These are phyloP conservation scores for Solidago caesia DNA, from an alignment of 129 eudicot species.

Conservation along the genomic window DNA sequence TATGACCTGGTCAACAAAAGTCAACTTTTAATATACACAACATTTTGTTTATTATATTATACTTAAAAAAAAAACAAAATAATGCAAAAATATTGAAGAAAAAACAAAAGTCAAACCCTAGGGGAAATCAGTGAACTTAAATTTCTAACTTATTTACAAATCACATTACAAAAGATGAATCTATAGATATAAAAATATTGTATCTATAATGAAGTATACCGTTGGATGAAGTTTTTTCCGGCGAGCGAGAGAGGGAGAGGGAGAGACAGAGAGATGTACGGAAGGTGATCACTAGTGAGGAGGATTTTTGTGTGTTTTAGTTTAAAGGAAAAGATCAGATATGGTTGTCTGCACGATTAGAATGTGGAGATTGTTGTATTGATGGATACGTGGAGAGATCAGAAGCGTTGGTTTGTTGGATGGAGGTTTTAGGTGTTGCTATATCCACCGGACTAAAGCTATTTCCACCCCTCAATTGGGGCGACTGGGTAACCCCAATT, in stretches of 20 bases:
- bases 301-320: slow-evolving; percentile 12
- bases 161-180: too few species aligned
- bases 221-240: slow-evolving; percentile 28
- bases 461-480: too few species aligned
- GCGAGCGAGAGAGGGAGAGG: background rate
- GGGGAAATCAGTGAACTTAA: slow-evolving; percentile 9
- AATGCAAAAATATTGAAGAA: background rate
- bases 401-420: slow-evolving; percentile 7
- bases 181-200: too few species aligned
- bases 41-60: slow-evolving; percentile 22
- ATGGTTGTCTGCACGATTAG: background rate
- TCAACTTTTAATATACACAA: background rate
- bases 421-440: too few species aligned
- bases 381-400: slow-evolving; percentile 41
- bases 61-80: slow-evolving; percentile 10
- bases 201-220: slow-evolving; percentile 22
- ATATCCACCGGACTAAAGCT: too few species aligned
- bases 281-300: slow-evolving; percentile 34
- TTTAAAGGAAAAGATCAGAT: too few species aligned
- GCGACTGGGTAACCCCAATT: too few species aligned
- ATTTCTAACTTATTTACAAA: too few species aligned
- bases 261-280: slow-evolving; percentile 19
- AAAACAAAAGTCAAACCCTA: slow-evolving; percentile 21
- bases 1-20: background rate
- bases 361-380: background rate